Evolutionary conservation across 2,329 filamentous ascomycete genomes (phyloP).

Genomic region (Penicillium brevicompactum): DNA sequence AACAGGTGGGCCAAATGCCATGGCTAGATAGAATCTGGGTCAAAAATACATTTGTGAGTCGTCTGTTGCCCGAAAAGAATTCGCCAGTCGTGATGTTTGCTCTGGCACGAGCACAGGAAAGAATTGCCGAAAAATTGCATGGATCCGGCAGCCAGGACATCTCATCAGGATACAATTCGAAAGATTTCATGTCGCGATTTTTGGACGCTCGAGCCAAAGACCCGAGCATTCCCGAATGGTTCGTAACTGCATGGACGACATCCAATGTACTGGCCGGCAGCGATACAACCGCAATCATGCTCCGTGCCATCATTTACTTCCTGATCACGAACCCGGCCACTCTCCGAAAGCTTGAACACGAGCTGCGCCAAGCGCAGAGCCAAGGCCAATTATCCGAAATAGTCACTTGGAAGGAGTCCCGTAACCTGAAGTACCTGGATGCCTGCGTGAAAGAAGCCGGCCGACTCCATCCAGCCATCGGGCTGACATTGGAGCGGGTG

Average conservation of each 20-base stretch:
- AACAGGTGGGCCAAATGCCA: conserved; percentile 1
- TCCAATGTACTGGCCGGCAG: conserved; percentile 47
- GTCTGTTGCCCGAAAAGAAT: neutral
- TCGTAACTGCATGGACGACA: conserved; percentile 1
- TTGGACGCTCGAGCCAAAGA: neutral
- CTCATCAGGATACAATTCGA: neutral
- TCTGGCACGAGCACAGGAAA: neutral
- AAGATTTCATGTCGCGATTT: neutral
- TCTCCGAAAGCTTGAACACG: conserved; percentile 35
- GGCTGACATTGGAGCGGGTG: conserved; percentile 22
- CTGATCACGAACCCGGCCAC: conserved; percentile 14
- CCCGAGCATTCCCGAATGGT: neutral
- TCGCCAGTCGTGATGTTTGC: neutral
- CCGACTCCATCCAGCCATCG: conserved; percentile 38
- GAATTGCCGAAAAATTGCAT: neutral
- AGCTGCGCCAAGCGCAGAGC: conserved; percentile 22
- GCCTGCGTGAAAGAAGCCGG: conserved; percentile 31
- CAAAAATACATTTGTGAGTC: neutral
- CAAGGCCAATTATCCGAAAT: conserved; percentile 9
- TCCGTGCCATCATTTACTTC: conserved; percentile 17
- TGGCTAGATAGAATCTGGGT: neutral
- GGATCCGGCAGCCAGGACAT: neutral
- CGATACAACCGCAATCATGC: conserved; percentile 19
- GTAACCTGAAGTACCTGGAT: conserved; percentile 27
- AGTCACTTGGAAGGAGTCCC: conserved; percentile 18